Evolutionary conservation across 2,329 filamentous ascomycete species (phyloP).

Genomic region (Reticulascus tulasneorum): DNA sequence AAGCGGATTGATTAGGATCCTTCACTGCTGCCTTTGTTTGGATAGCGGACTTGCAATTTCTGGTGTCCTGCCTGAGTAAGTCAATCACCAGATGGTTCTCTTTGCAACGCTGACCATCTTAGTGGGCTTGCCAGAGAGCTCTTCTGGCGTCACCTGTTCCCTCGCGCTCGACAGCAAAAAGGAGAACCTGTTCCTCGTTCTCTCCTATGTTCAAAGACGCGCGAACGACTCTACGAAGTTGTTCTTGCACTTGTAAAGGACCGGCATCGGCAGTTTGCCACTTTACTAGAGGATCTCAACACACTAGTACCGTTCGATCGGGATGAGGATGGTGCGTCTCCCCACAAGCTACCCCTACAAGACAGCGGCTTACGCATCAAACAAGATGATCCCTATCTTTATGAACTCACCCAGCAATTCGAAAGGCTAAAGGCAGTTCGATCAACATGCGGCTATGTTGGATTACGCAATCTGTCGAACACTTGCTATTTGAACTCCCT

Average conservation of each 20-base stretch:
- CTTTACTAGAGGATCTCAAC: slow-evolving; percentile 48
- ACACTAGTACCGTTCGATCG: slow-evolving; percentile 42
- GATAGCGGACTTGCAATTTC: background rate
- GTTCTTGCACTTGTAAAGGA: slow-evolving; percentile 54
- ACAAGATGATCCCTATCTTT: slow-evolving; percentile 51
- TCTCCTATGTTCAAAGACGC: slow-evolving; percentile 50
- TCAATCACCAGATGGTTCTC: background rate
- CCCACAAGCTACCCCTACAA: background rate
- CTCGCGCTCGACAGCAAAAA: slow-evolving; percentile 35
- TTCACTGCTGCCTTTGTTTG: slow-evolving; percentile 23
- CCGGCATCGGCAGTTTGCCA: slow-evolving; percentile 41
- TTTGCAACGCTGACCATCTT: background rate
- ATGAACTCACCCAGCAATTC: slow-evolving; percentile 57
- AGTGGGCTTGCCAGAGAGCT: slow-evolving; percentile 36
- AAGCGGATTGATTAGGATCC: slow-evolving; percentile 30
- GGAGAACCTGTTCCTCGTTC: slow-evolving; percentile 30
- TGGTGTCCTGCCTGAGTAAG: slow-evolving; percentile 23
- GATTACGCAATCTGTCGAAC: slow-evolving; percentile 86
- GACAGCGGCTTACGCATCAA: background rate
- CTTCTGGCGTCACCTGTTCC: slow-evolving; percentile 65
- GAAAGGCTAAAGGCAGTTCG: slow-evolving; percentile 68
- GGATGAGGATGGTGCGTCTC: slow-evolving; percentile 5
- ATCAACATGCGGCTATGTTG: slow-evolving; percentile 76
- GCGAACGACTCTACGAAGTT: slow-evolving; percentile 57
- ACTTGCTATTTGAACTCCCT: slow-evolving; percentile 97